Evolutionary conservation across 208 protist genomes (phyloP).

Genomic region (Leishmania aethiopica): DNA sequence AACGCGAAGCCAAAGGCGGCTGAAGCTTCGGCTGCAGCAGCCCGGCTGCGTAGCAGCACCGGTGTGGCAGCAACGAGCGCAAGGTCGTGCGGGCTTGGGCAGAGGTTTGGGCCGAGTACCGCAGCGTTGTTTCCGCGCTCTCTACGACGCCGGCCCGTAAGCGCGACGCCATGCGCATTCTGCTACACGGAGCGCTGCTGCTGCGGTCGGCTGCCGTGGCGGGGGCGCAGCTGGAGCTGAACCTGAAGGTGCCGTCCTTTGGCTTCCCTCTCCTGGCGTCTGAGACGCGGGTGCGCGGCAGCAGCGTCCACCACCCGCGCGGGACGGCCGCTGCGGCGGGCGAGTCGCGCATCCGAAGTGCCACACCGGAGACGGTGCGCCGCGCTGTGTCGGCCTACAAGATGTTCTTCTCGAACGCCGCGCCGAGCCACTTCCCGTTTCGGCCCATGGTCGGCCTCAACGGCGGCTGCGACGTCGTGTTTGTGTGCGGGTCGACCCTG

Average conservation of each 20-base stretch:
- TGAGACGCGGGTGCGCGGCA: slow-evolving; percentile 42
- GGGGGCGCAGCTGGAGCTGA: slow-evolving; percentile 68
- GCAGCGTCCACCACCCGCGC: slow-evolving; percentile 10
- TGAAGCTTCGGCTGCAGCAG: slow-evolving; percentile 8
- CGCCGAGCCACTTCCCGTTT: slow-evolving; percentile 72
- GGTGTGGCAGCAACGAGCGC: slow-evolving; percentile 42
- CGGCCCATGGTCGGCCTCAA: slow-evolving; percentile 73
- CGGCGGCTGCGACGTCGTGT: slow-evolving; percentile 84
- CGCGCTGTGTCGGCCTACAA: slow-evolving; percentile 72
- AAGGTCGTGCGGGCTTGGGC: slow-evolving; percentile 80
- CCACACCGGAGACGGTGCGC: slow-evolving; percentile 71
- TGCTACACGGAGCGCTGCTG: slow-evolving; percentile 80
- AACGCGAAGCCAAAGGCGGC: background rate
- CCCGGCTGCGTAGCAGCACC: slow-evolving; percentile 25
- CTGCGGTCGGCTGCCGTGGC: slow-evolving; percentile 76
- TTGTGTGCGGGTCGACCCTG: slow-evolving; percentile 62
- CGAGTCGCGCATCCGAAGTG: slow-evolving; percentile 31
- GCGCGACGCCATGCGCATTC: slow-evolving; percentile 75
- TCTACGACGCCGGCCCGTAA: slow-evolving; percentile 72
- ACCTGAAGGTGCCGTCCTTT: slow-evolving; percentile 77
- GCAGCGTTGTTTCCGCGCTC: slow-evolving; percentile 54
- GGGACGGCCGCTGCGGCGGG: slow-evolving; percentile 9
- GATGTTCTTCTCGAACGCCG: slow-evolving; percentile 64
- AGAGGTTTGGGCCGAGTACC: slow-evolving; percentile 87
- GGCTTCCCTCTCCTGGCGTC: slow-evolving; percentile 83